phyloP scores from a whole-genome alignment of 164 flowering plant genomes.

The Umbilicus rupestris region DNA sequence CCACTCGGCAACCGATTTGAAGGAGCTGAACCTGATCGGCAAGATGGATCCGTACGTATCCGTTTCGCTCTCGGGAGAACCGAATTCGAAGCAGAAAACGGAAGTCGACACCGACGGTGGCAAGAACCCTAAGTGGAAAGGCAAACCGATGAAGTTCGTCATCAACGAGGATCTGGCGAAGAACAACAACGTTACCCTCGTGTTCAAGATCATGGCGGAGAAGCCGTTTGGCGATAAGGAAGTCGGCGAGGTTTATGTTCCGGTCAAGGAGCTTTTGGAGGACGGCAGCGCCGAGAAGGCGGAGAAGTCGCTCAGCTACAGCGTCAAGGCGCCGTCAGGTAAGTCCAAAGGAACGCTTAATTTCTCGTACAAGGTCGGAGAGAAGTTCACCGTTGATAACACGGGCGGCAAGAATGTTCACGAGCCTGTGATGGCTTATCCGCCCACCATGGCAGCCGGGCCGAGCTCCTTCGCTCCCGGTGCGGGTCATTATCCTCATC shows the following conservation, averaged over 20 bases:
- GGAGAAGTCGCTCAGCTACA: constrained; percentile 30
- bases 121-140: constrained; percentile 41
- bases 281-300: constrained; percentile 11
- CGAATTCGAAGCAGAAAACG: constrained; percentile 13
- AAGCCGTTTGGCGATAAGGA: constrained; percentile 42
- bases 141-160: constrained; percentile 32
- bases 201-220: constrained; percentile 31
- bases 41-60: constrained; percentile 46
- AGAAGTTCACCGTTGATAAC: constrained; percentile 16
- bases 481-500: background rate
- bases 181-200: constrained; percentile 24
- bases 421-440: constrained; percentile 9
- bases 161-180: constrained; percentile 29
- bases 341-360: constrained; percentile 46
- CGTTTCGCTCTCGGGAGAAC: constrained; percentile 31
- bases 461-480: constrained; percentile 11
- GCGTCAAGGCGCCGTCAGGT: constrained; percentile 45
- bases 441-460: constrained; percentile 22
- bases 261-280: constrained; percentile 49
- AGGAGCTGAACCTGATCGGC: constrained; percentile 28
- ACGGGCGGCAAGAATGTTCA: background rate
- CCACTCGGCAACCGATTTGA: constrained; percentile 28
- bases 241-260: constrained; percentile 51
- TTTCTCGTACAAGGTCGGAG: constrained; percentile 50
- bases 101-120: constrained; percentile 30